Conservation (phyloP, 1,284 basidiomycete species). For the Melampsora americana region DNA sequence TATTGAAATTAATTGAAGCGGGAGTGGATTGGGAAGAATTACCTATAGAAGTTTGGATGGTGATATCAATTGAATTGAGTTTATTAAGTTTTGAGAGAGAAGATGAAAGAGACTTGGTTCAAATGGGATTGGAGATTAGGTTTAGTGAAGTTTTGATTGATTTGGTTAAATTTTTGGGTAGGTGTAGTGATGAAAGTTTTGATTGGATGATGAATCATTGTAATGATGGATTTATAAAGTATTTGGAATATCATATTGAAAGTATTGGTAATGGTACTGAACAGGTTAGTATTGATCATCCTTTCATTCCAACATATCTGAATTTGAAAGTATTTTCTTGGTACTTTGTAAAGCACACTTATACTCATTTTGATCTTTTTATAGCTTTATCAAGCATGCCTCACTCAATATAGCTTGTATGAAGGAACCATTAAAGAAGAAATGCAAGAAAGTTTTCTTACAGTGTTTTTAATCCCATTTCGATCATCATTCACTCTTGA, state of each 20-base stretch:
- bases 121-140: no score
- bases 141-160: neutral
- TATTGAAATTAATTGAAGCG: constrained; percentile 25
- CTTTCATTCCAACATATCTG: neutral
- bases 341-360: neutral
- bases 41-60: neutral
- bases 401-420: neutral
- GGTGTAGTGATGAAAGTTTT: neutral
- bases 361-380: neutral
- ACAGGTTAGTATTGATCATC: neutral
- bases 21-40: constrained; percentile 32
- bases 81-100: no score
- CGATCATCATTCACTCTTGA: no score
- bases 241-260: no score
- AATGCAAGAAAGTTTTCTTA: no score
- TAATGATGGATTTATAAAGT: neutral
- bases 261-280: no score
- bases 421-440: neutral
- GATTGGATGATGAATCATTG: neutral
- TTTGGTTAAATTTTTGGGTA: neutral
- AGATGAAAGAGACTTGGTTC: no score
- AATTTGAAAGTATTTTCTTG: no score
- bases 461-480: no score
- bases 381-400: neutral
- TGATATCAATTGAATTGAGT: no score